Conservation (phyloP, 768 basidiomycete species). For the Amanita fuliginea region DNA sequence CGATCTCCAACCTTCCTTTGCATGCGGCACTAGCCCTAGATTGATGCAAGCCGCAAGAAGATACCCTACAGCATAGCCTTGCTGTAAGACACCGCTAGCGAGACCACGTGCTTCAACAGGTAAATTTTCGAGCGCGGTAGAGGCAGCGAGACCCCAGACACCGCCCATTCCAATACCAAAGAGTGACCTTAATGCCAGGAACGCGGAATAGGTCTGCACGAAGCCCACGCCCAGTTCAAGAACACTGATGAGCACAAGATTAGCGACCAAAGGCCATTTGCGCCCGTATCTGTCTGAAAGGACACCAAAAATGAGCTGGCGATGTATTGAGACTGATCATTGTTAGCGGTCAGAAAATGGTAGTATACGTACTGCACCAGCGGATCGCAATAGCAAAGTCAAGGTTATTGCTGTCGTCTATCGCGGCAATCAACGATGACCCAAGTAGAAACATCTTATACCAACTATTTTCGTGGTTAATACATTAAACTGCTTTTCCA, state of each 20-base stretch:
- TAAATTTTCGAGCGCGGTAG: slow-evolving; percentile 82
- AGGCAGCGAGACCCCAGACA: slow-evolving; percentile 76
- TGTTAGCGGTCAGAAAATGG: neutral
- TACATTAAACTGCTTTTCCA: slow-evolving; percentile 13
- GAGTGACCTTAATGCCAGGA: slow-evolving; percentile 73
- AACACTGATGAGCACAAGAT: slow-evolving; percentile 57
- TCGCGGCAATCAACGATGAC: neutral
- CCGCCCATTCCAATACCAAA: slow-evolving; percentile 89
- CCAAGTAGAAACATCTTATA: neutral
- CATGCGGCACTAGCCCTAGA: slow-evolving; percentile 44
- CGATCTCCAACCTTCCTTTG: slow-evolving; percentile 47
- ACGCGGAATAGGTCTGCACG: slow-evolving; percentile 61
- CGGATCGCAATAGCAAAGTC: slow-evolving; percentile 83
- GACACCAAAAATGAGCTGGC: slow-evolving; percentile 63
- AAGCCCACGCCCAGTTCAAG: slow-evolving; percentile 80
- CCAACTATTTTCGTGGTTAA: slow-evolving; percentile 14
- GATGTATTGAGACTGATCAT: neutral
- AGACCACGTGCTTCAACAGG: slow-evolving; percentile 82
- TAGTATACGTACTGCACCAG: slow-evolving; percentile 43
- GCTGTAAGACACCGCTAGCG: slow-evolving; percentile 74
- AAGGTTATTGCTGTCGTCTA: slow-evolving; percentile 80
- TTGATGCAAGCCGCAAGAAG: slow-evolving; percentile 80
- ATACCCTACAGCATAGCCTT: slow-evolving; percentile 83
- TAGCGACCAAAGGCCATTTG: slow-evolving; percentile 84
- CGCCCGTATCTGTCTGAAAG: slow-evolving; percentile 85